phyloP scores from a whole-genome alignment of 345 rosid species.

The Melaleuca alternifolia region DNA sequence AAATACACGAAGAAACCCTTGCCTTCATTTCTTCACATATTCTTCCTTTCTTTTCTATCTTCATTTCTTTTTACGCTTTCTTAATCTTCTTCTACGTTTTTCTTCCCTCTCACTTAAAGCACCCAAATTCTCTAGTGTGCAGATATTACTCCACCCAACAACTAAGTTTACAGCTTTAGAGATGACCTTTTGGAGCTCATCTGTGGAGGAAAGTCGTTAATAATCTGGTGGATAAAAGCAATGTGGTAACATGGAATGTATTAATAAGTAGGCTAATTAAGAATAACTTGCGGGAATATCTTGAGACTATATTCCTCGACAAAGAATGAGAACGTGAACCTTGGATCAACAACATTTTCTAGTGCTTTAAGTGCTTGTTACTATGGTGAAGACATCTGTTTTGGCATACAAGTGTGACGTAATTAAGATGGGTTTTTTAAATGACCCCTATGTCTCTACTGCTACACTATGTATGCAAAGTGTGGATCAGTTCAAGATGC shows the following conservation, averaged over 20 bases:
- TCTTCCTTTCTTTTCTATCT: too few relatives aligned
- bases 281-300: constrained; percentile 35
- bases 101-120: too few relatives aligned
- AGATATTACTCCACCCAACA: too few relatives aligned
- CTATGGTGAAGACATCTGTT: constrained; percentile 24
- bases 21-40: too few relatives aligned
- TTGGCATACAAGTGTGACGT: constrained; percentile 59
- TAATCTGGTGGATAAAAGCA: constrained; percentile 33
- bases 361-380: constrained; percentile 47
- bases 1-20: too few relatives aligned
- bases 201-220: too few relatives aligned
- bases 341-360: constrained; percentile 43
- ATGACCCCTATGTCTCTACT: constrained; percentile 45
- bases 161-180: too few relatives aligned
- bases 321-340: constrained; percentile 31
- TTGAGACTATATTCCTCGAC: constrained; percentile 43
- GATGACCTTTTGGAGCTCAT: too few relatives aligned
- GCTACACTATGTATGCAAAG: constrained; percentile 64
- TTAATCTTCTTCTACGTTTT: too few relatives aligned
- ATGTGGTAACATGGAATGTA: constrained; percentile 71
- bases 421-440: constrained; percentile 48
- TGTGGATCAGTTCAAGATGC: constrained; percentile 42
- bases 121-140: too few relatives aligned
- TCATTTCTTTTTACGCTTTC: too few relatives aligned
- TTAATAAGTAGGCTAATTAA: too few relatives aligned